Base-by-base conservation (phyloP, 768 basidiomycete genomes). In the Hygrophoropsis aurantiaca region DNA sequence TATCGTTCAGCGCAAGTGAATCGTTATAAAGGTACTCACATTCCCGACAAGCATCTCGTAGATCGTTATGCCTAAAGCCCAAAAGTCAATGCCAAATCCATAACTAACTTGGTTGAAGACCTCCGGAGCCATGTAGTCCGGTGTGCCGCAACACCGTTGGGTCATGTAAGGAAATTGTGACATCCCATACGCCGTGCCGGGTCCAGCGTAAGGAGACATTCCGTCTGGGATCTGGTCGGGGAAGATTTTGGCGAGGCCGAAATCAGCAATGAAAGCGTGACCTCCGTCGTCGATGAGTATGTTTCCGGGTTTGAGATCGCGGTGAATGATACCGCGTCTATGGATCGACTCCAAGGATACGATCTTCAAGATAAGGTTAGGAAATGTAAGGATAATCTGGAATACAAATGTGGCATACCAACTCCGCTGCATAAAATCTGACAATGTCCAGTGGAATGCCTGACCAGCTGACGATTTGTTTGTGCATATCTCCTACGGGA, bases 241-340 rank as follows among this genome's bases (percentile, higher is more conserved):
- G 39, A 67, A 55, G 25, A 56, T 49, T 4, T 55, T 60, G 5
- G 84, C 80, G 30, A 81, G 78, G 13, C 81, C 81, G 61, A 85
- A 83, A 55, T 85, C 81, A 6, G 80, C 78, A 20, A 87, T 82
- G 53, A 84, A 74, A 15, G 65, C 65, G 39, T 74, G 73, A 15
- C 77, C 77, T 35, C 74, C 64, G 11, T 62, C 61, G 13, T 75
- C 74, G 51, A 80, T 69, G 46, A 85, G 71, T 20, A 87, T 69
- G 59, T 85, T 87, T 44, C 74, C 72, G 2, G 84, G 84, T 54
- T 84, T 85, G 65, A 87, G 78, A 56, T 85, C 83, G 33, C 82
- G 79, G 54, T 86, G 84, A 32, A 85, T 79, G 58, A 85, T 80
- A 20, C 84, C 82, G 52, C 75, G 73, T 46, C 73, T 69, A 57